phyloP scores from a whole-genome alignment of 257 asterid genomes.

The Buddleja alternifolia region DNA sequence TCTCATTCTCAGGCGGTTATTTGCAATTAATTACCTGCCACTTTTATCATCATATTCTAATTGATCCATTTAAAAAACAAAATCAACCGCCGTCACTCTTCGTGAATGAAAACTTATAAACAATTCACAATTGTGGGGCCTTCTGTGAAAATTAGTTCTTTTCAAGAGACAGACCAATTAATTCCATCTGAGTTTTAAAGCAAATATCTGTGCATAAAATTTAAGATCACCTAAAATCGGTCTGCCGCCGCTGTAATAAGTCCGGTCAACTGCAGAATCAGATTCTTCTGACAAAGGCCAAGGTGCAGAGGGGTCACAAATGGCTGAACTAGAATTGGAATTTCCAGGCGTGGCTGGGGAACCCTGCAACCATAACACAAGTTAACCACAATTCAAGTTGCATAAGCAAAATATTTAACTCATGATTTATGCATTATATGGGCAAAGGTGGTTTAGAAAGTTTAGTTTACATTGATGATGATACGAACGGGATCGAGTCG shows the following conservation, averaged over 20 bases:
- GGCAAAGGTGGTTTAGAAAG: background rate
- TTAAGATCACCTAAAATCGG: slow-evolving; percentile 27
- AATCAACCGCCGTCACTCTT: too few relatives aligned
- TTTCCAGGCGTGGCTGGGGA: slow-evolving; percentile 60
- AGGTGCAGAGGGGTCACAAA: slow-evolving; percentile 38
- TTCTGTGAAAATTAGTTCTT: too few relatives aligned
- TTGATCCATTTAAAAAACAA: too few relatives aligned
- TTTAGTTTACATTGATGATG: background rate
- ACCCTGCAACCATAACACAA: slow-evolving; percentile 44
- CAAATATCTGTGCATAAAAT: slow-evolving; percentile 4
- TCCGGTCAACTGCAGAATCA: slow-evolving; percentile 34
- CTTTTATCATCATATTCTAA: too few relatives aligned
- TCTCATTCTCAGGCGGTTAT: too few relatives aligned
- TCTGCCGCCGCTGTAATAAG: slow-evolving; percentile 19
- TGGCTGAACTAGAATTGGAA: slow-evolving; percentile 39
- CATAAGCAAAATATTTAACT: too few relatives aligned
- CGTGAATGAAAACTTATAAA: too few relatives aligned
- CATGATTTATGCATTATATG: background rate
- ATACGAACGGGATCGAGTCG: too few relatives aligned
- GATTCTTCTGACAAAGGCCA: slow-evolving; percentile 46
- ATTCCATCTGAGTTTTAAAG: background rate
- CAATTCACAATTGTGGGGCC: too few relatives aligned
- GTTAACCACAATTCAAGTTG: too few relatives aligned
- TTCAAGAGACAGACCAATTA: slow-evolving; percentile 9
- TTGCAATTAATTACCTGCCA: too few relatives aligned